Percentiles rank a stretch among this genome's conserved stretches.
These are phyloP conservation scores for Hyaloscypha hepaticicola DNA, from an alignment of 495 filamentous ascomycete genomes.

Conservation along the genomic window DNA sequence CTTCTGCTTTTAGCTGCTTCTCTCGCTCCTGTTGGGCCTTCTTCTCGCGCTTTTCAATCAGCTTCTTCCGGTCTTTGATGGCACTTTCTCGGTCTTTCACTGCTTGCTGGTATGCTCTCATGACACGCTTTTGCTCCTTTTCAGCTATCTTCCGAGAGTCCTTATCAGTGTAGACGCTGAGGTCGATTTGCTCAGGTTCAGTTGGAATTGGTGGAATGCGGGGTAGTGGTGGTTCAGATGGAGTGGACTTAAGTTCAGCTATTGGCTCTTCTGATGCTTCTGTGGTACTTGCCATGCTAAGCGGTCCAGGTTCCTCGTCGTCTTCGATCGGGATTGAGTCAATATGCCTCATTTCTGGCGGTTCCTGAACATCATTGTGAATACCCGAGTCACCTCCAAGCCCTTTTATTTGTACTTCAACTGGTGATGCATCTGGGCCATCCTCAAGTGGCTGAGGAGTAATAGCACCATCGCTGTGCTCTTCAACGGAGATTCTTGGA, in stretches of 20 bases:
- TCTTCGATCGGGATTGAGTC: slow-evolving; percentile 38
- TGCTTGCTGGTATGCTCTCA: slow-evolving; percentile 59
- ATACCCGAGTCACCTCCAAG: slow-evolving; percentile 26
- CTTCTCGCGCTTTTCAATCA: slow-evolving; percentile 54
- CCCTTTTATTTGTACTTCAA: slow-evolving; percentile 23
- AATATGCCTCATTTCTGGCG: slow-evolving; percentile 30
- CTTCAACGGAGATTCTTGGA: slow-evolving; percentile 43
- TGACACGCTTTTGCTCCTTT: slow-evolving; percentile 54
- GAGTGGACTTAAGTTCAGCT: slow-evolving; percentile 19
- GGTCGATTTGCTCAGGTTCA: slow-evolving; percentile 45
- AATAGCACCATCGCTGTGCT: slow-evolving; percentile 35
- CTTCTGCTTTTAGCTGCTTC: slow-evolving; percentile 39
- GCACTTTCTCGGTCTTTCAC: slow-evolving; percentile 63
- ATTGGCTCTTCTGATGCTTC: neutral
- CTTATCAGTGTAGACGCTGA: slow-evolving; percentile 55
- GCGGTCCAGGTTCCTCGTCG: slow-evolving; percentile 14
- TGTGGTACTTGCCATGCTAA: neutral
- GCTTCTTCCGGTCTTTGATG: slow-evolving; percentile 57
- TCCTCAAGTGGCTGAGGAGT: slow-evolving; percentile 25
- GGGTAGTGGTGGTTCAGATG: slow-evolving; percentile 35
- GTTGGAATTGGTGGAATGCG: slow-evolving; percentile 43
- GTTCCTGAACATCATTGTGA: slow-evolving; percentile 24
- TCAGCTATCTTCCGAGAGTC: slow-evolving; percentile 62
- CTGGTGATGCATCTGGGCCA: slow-evolving; percentile 11
- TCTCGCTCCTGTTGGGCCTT: slow-evolving; percentile 45